Evolutionary conservation across 352 stramenopile species (phyloP).

Genomic region (Detonula confervacea): DNA sequence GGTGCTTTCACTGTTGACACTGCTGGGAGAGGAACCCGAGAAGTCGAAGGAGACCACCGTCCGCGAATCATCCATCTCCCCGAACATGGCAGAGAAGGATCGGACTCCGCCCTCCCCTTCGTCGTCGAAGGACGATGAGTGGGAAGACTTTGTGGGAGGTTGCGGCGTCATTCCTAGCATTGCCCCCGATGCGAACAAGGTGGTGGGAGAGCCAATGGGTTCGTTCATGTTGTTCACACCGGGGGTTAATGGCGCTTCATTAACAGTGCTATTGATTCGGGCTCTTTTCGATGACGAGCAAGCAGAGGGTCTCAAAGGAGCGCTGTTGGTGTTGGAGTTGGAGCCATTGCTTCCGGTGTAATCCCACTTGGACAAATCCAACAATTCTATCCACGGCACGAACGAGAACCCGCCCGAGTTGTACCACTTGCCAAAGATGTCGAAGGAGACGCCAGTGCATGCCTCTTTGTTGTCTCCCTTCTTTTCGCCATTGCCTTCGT

Average conservation of each 20-base stretch:
- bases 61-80: constrained; percentile 50
- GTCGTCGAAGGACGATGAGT: background rate
- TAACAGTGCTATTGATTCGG: constrained; percentile 13
- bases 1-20: background rate
- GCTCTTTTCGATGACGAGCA: no score
- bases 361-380: constrained; percentile 92
- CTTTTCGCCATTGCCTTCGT: background rate
- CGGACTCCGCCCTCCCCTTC: constrained; percentile 1
- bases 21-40: constrained; percentile 44
- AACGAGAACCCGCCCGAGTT: constrained; percentile 92
- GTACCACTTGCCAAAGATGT: constrained; percentile 94
- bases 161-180: constrained; percentile 19
- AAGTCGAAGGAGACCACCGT: constrained; percentile 84
- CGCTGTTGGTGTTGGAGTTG: constrained; percentile 4
- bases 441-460: constrained; percentile 76
- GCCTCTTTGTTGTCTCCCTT: constrained; percentile 1
- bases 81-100: constrained; percentile 50
- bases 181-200: constrained; percentile 35
- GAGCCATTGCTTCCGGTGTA: constrained; percentile 2
- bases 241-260: constrained; percentile 30
- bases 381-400: constrained; percentile 94
- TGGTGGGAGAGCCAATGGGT: constrained; percentile 41
- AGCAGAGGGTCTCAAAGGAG: no score
- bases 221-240: constrained; percentile 20
- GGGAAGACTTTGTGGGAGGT: background rate